Conservation (phyloP, 192 early-diverging fungal genomes). For the Linnemannia exigua region DNA sequence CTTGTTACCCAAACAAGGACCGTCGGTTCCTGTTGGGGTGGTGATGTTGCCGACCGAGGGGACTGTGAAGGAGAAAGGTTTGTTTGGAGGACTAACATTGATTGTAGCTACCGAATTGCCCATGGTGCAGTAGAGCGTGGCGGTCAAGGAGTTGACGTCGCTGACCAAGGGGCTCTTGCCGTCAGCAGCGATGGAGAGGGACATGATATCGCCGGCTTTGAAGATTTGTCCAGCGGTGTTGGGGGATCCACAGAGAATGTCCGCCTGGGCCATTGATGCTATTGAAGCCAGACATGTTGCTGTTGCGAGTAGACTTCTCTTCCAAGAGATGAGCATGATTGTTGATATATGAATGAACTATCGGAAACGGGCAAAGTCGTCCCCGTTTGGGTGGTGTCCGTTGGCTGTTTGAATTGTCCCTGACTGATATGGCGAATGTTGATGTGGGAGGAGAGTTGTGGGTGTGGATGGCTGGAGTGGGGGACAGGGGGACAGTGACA, state of each 20-base stretch:
- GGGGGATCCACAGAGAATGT: constrained; percentile 16
- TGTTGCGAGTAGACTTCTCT: neutral
- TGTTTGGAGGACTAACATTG: neutral
- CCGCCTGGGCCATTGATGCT: constrained; percentile 2
- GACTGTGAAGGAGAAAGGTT: constrained; percentile 12
- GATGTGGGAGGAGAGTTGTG: no score
- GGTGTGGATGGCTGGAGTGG: no score
- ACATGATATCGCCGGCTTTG: constrained; percentile 19
- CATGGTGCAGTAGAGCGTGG: constrained; percentile 21
- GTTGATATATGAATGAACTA: no score
- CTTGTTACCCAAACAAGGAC: constrained; percentile 15
- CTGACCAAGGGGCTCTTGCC: neutral
- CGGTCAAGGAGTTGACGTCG: constrained; percentile 13
- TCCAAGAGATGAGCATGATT: neutral
- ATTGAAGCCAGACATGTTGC: neutral
- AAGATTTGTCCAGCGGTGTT: neutral
- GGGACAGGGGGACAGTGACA: no score
- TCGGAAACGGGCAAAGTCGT: no score
- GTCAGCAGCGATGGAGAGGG: constrained; percentile 12
- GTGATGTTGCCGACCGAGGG: constrained; percentile 45
- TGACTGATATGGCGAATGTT: no score
- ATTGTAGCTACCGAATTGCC: constrained; percentile 3
- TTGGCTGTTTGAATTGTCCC: no score
- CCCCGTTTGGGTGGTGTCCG: no score
- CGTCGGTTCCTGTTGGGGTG: constrained; percentile 11